Evolutionary conservation across 2,329 filamentous ascomycete species (phyloP), one percentile per base, ranked within the genome.

Genomic region (Gremmenia infestans): DNA sequence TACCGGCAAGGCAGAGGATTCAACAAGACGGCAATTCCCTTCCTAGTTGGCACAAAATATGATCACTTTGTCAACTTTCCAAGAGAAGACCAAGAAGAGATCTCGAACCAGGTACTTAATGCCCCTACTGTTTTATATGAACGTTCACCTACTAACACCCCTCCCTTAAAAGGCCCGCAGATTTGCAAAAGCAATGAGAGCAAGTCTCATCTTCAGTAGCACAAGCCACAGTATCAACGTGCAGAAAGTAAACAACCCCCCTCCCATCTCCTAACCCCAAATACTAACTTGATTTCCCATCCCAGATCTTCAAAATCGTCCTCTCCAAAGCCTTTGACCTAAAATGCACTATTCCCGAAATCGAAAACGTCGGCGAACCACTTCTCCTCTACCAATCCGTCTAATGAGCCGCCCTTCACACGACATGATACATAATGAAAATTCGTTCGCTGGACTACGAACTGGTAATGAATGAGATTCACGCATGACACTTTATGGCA

Each of bases 171-270:
- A 96, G 89, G 93, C 93, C 50, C 89, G 93, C 65, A 86, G 94
- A 57, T 99, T 97, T 72, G 94, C 94, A 60, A 96, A 96, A 73
- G 94, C 94, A 11, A 99, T 99, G 94, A 90, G 95, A 67, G 94
- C 94, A 58, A 91, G 91, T 67, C 80, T 99, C 68, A 97, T 99
- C 69, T 99, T 99, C 74, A 96, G 91, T 75, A 97, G 93, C 74
- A 99, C 94, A 53, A 97, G 92, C 72, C 94, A 99, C 76, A 97
- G 92, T 73, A 99, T 99, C 79, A 99, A 99, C 68, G 94, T 99
- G 61, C 94, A 99, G 76, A 99, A 97, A 88, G 93, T 96, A 71
- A 48, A 73, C 17, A 8, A 9, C 15, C 35, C 9, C 36, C 19
- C 19, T 19, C 19, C 19, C 19, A 19, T 19, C 19, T 19, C 19